Evolutionary conservation across 148 eudicot species (phyloP).

Genomic region (Rhododendron ovatum): DNA sequence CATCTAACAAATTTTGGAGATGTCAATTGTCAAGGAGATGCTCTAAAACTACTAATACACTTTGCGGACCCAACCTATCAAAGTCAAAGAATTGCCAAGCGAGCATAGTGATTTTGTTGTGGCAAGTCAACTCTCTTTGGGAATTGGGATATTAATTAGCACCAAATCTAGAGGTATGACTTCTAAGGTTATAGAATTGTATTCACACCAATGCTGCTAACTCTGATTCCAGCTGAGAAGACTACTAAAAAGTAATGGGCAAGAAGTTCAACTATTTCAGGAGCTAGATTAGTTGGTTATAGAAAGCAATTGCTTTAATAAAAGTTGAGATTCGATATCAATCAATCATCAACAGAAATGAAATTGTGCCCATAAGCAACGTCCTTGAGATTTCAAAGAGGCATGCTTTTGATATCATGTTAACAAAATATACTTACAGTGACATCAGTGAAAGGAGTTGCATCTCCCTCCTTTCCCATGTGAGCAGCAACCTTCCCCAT

Average conservation of each 20-base stretch:
- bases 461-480: constrained; percentile 23
- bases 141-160: background rate
- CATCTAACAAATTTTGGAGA: background rate
- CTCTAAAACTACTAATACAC: background rate
- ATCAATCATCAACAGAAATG: background rate
- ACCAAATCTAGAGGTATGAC: background rate
- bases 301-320: background rate
- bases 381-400: background rate
- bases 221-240: background rate
- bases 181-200: background rate
- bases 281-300: background rate
- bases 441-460: constrained; percentile 24
- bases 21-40: background rate
- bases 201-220: background rate
- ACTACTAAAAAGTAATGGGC: background rate
- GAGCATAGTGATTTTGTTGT: background rate
- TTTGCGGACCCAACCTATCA: background rate
- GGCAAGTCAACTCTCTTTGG: background rate
- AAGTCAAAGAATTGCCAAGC: background rate
- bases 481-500: constrained; percentile 28
- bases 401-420: background rate
- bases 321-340: background rate
- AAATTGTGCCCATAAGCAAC: background rate
- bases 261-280: background rate
- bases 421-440: constrained; percentile 16